These are phyloP conservation scores for Geotrichum macrosporum DNA, from an alignment of 1,139 yeast species.

Conservation along the genomic window DNA sequence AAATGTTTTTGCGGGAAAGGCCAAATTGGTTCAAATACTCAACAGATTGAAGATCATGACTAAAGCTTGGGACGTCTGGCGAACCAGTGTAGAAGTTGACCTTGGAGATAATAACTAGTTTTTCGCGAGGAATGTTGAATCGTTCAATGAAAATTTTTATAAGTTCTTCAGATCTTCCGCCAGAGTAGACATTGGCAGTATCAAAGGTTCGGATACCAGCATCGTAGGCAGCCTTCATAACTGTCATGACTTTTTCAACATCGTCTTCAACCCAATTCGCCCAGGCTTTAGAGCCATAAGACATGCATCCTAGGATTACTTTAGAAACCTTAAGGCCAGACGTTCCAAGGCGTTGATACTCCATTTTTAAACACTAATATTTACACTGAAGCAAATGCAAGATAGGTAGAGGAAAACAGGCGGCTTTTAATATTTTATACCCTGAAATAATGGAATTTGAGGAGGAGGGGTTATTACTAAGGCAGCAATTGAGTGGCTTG, in stretches of 20 bases:
- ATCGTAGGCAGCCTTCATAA: constrained; percentile 38
- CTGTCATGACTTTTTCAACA: constrained; percentile 40
- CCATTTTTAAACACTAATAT: too few relatives aligned
- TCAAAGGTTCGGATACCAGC: constrained; percentile 50
- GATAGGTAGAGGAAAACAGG: too few relatives aligned
- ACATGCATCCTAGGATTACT: constrained; percentile 57
- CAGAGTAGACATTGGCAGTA: constrained; percentile 50
- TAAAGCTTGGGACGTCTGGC: constrained; percentile 14
- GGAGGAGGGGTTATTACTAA: too few relatives aligned
- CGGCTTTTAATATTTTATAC: too few relatives aligned
- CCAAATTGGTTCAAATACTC: constrained; percentile 35
- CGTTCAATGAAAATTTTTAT: constrained; percentile 42
- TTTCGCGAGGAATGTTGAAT: constrained; percentile 44
- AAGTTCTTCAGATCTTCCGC: constrained; percentile 42
- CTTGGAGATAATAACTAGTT: constrained; percentile 49
- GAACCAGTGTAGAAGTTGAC: constrained; percentile 36
- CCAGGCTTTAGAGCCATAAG: constrained; percentile 49
- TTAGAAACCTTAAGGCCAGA: constrained; percentile 53
- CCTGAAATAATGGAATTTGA: too few relatives aligned
- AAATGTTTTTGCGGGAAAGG: constrained; percentile 49
- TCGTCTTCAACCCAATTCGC: constrained; percentile 50
- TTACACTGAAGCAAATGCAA: too few relatives aligned
- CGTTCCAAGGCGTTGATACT: too few relatives aligned
- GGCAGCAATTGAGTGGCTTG: too few relatives aligned
- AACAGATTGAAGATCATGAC: constrained; percentile 12